A percentile compares a stretch with the other conserved stretches of the same genome.
Evolutionary conservation across 2,329 filamentous ascomycete species (phyloP).

Genomic region (Trichophyton benhamiae): DNA sequence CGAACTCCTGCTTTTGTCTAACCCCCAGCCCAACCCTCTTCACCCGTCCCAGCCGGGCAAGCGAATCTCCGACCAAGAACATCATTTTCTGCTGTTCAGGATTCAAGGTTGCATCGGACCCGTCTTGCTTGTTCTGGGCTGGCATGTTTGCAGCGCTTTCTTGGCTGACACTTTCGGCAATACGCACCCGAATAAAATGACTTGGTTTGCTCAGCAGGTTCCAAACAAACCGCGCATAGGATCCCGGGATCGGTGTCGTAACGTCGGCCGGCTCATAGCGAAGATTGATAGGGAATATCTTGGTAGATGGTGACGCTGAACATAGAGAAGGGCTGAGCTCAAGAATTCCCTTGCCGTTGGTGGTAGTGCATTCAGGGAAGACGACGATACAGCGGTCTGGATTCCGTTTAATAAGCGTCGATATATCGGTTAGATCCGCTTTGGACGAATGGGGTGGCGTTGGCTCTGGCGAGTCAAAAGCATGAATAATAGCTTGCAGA

Average conservation of each 20-base stretch:
- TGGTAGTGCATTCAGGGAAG: conserved; percentile 89
- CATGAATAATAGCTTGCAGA: conserved; percentile 58
- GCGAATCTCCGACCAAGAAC: conserved; percentile 67
- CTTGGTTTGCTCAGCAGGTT: conserved; percentile 70
- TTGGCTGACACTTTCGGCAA: conserved; percentile 56
- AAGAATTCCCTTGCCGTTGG: conserved; percentile 81
- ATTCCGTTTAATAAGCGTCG: conserved; percentile 52
- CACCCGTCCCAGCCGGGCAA: conserved; percentile 76
- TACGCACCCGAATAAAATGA: conserved; percentile 80
- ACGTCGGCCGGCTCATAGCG: conserved; percentile 82
- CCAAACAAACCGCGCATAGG: conserved; percentile 67
- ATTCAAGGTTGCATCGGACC: conserved; percentile 24
- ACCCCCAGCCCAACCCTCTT: conserved; percentile 79
- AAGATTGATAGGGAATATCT: conserved; percentile 82
- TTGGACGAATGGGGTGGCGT: conserved; percentile 36
- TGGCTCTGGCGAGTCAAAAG: conserved; percentile 50
- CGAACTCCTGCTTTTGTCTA: conserved; percentile 69
- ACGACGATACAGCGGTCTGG: conserved; percentile 68
- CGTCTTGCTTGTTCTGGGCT: conserved; percentile 17
- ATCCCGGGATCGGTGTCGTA: conserved; percentile 73
- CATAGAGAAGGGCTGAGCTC: conserved; percentile 69
- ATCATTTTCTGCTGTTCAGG: conserved; percentile 57
- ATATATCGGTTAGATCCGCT: conserved; percentile 47
- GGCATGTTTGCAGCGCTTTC: conserved; percentile 44
- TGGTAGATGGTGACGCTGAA: conserved; percentile 51